Conservation (phyloP, 352 stramenopile genomes). For the Pythium periplocum region DNA sequence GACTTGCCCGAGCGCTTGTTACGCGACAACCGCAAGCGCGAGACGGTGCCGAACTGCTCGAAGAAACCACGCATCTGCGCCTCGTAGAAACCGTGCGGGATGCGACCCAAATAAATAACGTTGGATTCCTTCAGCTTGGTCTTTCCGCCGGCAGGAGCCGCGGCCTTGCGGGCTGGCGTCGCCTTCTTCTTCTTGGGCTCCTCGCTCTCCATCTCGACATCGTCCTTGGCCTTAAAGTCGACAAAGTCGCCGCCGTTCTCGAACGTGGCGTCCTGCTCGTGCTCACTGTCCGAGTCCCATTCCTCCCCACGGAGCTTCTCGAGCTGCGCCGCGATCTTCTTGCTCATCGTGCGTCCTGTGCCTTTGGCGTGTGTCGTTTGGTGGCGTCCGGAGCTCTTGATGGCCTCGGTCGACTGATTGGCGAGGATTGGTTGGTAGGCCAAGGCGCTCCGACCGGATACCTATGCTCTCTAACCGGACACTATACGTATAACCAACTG, state of each 20-base stretch:
- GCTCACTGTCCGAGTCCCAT: constrained; percentile 83
- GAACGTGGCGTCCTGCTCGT: constrained; percentile 41
- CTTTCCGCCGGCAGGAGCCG: constrained; percentile 19
- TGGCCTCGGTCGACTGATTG: constrained; percentile 4
- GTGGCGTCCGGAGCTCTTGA: not conserved
- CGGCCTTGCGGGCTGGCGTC: constrained; percentile 11
- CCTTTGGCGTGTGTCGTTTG: not conserved
- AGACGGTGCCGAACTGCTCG: constrained; percentile 94
- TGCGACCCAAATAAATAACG: constrained; percentile 96
- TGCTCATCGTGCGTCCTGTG: constrained; percentile 38
- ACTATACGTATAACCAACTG: no score
- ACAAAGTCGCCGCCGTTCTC: constrained; percentile 52
- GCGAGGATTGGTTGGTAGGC: not conserved
- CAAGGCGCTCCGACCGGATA: no score
- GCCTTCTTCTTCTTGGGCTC: constrained; percentile 26
- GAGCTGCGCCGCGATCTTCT: constrained; percentile 71
- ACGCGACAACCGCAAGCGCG: constrained; percentile 88
- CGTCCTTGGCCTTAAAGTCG: constrained; percentile 37
- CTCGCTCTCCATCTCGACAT: constrained; percentile 15
- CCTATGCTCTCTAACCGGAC: no score
- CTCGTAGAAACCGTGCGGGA: constrained; percentile 96
- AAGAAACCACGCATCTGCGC: constrained; percentile 94
- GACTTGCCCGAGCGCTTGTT: constrained; percentile 94
- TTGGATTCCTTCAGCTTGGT: constrained; percentile 46
- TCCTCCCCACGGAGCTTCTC: constrained; percentile 78